Conservation (phyloP, 108 stramenopile species). For the Nitzschia sp. region DNA sequence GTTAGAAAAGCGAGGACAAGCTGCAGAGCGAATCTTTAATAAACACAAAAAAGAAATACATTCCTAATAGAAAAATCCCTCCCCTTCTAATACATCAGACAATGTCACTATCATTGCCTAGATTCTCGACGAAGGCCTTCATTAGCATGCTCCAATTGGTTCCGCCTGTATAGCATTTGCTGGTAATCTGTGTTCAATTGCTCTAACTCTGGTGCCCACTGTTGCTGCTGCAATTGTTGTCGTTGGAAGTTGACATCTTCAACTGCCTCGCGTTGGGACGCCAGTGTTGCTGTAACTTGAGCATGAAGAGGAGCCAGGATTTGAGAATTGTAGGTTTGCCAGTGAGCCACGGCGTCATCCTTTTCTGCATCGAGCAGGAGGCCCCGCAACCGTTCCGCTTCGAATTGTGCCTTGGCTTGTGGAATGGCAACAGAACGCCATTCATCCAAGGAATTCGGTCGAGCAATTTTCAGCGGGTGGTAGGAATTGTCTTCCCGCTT, state of each 20-base stretch:
- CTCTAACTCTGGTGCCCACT: slow-evolving; percentile 34
- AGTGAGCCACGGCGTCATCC: slow-evolving; percentile 41
- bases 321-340: slow-evolving; percentile 41
- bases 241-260: slow-evolving; percentile 68
- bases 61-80: no score
- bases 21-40: no score
- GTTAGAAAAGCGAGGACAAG: neutral
- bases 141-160: slow-evolving; percentile 54
- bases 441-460: slow-evolving; percentile 22
- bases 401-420: slow-evolving; percentile 41
- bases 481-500: slow-evolving; percentile 7
- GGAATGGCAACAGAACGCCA: slow-evolving; percentile 23
- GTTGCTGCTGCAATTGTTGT: slow-evolving; percentile 53
- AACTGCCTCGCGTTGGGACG: slow-evolving; percentile 46
- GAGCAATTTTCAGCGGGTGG: slow-evolving; percentile 30
- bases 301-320: slow-evolving; percentile 31
- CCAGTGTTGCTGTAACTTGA: slow-evolving; percentile 28
- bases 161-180: slow-evolving; percentile 53
- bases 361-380: slow-evolving; percentile 63
- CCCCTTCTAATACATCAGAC: no score
- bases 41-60: no score
- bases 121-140: slow-evolving; percentile 36
- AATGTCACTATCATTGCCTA: no score
- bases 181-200: slow-evolving; percentile 42
- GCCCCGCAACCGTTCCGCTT: slow-evolving; percentile 55